Percentiles rank a stretch among this genome's conserved stretches.
These are phyloP conservation scores for Debaryomycetaceae sp. DNA, from an alignment of 1,139 yeast species.

Conservation along the genomic window DNA sequence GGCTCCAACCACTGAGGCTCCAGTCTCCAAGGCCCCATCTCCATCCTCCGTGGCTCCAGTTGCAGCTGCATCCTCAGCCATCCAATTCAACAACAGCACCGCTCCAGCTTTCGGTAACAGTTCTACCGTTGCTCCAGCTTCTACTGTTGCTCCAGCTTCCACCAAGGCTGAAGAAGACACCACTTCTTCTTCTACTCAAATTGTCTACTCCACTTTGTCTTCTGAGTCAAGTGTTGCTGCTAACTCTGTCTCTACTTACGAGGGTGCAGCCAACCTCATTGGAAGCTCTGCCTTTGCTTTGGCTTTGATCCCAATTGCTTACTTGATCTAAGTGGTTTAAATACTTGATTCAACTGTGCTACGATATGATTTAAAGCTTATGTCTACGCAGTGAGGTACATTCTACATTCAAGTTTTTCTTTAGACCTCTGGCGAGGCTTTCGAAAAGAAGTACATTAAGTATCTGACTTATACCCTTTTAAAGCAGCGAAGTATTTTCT, in stretches of 20 bases:
- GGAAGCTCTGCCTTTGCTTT: constrained; percentile 25
- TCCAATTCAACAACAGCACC: constrained; percentile 13
- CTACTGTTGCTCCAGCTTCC: constrained; percentile 9
- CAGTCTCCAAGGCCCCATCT: constrained; percentile 6
- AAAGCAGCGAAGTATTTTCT: neutral
- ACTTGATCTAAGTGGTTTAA: constrained; percentile 11
- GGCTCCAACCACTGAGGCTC: constrained; percentile 7
- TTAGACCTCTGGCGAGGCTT: neutral
- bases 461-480: neutral
- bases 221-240: constrained; percentile 10
- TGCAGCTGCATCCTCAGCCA: constrained; percentile 11
- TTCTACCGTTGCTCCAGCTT: constrained; percentile 13
- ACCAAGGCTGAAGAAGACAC: constrained; percentile 7
- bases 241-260: constrained; percentile 10
- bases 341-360: neutral
- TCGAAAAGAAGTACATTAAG: neutral
- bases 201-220: constrained; percentile 10
- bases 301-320: constrained; percentile 26
- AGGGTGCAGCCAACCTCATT: constrained; percentile 22
- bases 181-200: constrained; percentile 4
- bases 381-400: neutral
- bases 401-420: neutral
- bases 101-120: constrained; percentile 11
- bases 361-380: neutral
- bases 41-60: constrained; percentile 10